Evolutionary conservation across 495 filamentous ascomycete species (phyloP).

Genomic region (Penicillium bialowiezense): DNA sequence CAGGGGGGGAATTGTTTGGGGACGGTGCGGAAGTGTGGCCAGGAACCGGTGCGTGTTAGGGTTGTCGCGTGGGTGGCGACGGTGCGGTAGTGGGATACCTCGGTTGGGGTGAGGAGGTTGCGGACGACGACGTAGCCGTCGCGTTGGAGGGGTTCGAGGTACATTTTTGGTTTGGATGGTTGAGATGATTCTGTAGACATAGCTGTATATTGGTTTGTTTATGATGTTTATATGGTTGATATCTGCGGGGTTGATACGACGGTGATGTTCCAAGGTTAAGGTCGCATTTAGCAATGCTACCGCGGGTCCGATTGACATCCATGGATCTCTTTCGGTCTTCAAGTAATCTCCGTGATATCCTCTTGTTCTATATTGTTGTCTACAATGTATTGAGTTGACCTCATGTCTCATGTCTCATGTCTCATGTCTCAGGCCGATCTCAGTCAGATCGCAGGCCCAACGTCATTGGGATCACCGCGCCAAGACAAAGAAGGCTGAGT

Average conservation of each 20-base stretch:
- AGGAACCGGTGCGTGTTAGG: conserved; percentile 58
- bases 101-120: conserved; percentile 44
- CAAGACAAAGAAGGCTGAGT: conserved; percentile 5
- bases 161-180: conserved; percentile 12
- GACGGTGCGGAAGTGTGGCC: conserved; percentile 78
- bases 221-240: neutral
- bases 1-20: conserved; percentile 87
- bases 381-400: too few relatives aligned
- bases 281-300: conserved; percentile 15
- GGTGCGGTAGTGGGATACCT: conserved; percentile 52
- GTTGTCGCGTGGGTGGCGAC: conserved; percentile 52
- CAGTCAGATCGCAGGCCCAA: too few relatives aligned
- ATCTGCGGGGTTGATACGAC: conserved; percentile 3
- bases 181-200: too few relatives aligned
- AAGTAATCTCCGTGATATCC: too few relatives aligned
- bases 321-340: neutral
- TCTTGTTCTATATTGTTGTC: too few relatives aligned
- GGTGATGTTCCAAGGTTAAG: neutral
- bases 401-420: too few relatives aligned
- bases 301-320: conserved; percentile 21
- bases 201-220: neutral
- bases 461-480: conserved; percentile 6
- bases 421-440: too few relatives aligned
- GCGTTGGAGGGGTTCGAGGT: conserved; percentile 43
- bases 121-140: conserved; percentile 49